These are phyloP conservation scores for Xylaria multiplex DNA, from an alignment of 2,329 filamentous ascomycete genomes.

Conservation along the genomic window DNA sequence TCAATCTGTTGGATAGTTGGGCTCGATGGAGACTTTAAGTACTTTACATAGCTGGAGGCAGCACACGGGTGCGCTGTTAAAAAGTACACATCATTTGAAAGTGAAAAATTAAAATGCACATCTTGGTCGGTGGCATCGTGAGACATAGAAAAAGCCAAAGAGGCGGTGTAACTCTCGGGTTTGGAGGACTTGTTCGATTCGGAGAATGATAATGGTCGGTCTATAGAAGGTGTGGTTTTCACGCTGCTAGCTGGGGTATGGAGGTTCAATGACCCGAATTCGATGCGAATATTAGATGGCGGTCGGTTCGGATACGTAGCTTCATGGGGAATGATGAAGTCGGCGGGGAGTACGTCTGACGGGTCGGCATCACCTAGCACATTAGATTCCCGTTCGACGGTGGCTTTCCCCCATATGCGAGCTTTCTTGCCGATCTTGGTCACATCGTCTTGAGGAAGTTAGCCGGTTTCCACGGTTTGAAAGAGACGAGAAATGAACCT, in stretches of 20 bases:
- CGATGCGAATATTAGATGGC: constrained; percentile 58
- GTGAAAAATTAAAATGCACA: constrained; percentile 54
- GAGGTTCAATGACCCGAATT: constrained; percentile 63
- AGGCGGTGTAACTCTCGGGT: constrained; percentile 54
- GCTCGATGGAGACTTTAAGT: constrained; percentile 68
- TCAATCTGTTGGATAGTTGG: constrained; percentile 69
- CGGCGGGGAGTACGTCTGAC: constrained; percentile 65
- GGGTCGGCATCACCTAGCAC: constrained; percentile 68
- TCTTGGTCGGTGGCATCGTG: constrained; percentile 54
- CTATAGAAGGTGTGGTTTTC: constrained; percentile 57
- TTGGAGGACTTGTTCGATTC: constrained; percentile 48
- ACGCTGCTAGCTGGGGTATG: constrained; percentile 56
- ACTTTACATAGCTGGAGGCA: constrained; percentile 65
- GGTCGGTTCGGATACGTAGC: constrained; percentile 61
- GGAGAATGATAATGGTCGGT: constrained; percentile 53
- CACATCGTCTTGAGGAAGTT: constrained; percentile 56
- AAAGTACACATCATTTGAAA: constrained; percentile 70
- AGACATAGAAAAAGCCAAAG: constrained; percentile 54
- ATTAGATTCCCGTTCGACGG: constrained; percentile 68
- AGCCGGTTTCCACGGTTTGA: constrained; percentile 36
- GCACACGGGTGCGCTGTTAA: constrained; percentile 74
- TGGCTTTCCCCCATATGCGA: constrained; percentile 69
- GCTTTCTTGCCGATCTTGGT: constrained; percentile 64
- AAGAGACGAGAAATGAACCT: constrained; percentile 30
- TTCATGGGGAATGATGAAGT: constrained; percentile 71